Conservation (phyloP, 2,329 filamentous ascomycete species). For the Aspergillus sclerotialis region DNA sequence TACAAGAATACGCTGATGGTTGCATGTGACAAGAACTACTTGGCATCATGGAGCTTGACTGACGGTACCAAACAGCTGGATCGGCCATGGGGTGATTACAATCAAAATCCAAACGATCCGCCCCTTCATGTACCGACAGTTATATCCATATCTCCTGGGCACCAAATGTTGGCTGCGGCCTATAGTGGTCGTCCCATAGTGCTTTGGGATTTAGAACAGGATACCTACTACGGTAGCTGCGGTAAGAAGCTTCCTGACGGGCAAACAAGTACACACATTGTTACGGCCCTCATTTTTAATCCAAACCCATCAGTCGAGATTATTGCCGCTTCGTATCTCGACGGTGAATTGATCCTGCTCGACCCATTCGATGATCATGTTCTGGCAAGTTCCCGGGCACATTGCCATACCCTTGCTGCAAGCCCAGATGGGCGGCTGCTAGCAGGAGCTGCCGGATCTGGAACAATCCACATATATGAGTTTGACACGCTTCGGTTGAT, state of each 20-base stretch:
- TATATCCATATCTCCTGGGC: constrained; percentile 8
- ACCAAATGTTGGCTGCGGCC: constrained; percentile 25
- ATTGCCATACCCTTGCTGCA: constrained; percentile 24
- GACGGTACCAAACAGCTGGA: constrained; percentile 9
- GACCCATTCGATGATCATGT: constrained; percentile 20
- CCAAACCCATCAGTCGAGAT: constrained; percentile 23
- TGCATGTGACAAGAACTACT: constrained; percentile 18
- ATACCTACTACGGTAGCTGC: constrained; percentile 26
- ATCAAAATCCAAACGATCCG: constrained; percentile 4
- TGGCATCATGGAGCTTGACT: constrained; percentile 21
- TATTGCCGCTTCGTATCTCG: constrained; percentile 24
- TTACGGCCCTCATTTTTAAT: constrained; percentile 28
- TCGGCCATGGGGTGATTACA: constrained; percentile 16
- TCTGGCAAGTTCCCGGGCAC: constrained; percentile 17
- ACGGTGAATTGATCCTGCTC: constrained; percentile 27
- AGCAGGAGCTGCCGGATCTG: constrained; percentile 15
- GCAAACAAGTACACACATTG: constrained; percentile 21
- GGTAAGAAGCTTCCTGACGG: constrained; percentile 25
- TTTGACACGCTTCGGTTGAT: constrained; percentile 22
- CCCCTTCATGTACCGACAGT: constrained; percentile 5
- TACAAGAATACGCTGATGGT: constrained; percentile 18
- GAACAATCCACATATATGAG: constrained; percentile 23
- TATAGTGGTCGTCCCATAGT: constrained; percentile 25
- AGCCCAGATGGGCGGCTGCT: constrained; percentile 15
- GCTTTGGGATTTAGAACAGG: constrained; percentile 30